Percentiles rank a stretch among this genome's conserved stretches.
These are phyloP conservation scores for Elongisporangium undulatum DNA, from an alignment of 352 stramenopile species.

Conservation along the genomic window DNA sequence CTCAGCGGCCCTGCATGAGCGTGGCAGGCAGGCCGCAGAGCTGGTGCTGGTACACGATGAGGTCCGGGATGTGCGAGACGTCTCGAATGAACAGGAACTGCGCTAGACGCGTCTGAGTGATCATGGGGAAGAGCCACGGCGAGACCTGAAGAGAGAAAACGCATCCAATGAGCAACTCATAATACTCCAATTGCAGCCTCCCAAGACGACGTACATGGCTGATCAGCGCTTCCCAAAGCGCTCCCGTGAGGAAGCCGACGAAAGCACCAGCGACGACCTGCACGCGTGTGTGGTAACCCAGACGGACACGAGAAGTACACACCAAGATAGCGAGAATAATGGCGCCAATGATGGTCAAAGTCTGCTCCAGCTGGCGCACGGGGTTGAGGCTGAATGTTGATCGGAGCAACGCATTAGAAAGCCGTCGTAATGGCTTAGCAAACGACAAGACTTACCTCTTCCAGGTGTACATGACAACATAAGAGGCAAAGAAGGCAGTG, in stretches of 20 bases:
- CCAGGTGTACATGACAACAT: constrained; percentile 64
- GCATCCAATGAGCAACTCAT: not conserved
- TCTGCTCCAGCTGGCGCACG: constrained; percentile 53
- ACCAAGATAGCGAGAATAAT: constrained; percentile 45
- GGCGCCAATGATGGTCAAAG: constrained; percentile 45
- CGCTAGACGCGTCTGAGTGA: constrained; percentile 40
- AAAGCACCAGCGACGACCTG: constrained; percentile 57
- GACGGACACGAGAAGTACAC: constrained; percentile 66
- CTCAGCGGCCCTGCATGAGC: not conserved
- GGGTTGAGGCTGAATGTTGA: constrained; percentile 21
- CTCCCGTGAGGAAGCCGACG: constrained; percentile 37
- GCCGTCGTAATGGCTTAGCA: not conserved
- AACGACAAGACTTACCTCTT: constrained; percentile 30
- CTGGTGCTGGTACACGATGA: constrained; percentile 76
- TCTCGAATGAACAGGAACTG: constrained; percentile 68
- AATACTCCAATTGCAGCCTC: not conserved
- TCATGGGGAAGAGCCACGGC: constrained; percentile 47
- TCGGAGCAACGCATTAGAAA: not conserved
- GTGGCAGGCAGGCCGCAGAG: constrained; percentile 23
- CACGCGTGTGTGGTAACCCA: constrained; percentile 77
- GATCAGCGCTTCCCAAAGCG: constrained; percentile 50
- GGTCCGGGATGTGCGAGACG: constrained; percentile 67
- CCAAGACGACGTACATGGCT: constrained; percentile 13
- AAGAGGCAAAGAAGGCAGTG: constrained; percentile 73
- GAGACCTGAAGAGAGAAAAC: constrained; percentile 24